Percentiles rank a stretch among this genome's conserved stretches.
Evolutionary conservation across 164 flowering plant species (phyloP).

Genomic region (Saururus chinensis): DNA sequence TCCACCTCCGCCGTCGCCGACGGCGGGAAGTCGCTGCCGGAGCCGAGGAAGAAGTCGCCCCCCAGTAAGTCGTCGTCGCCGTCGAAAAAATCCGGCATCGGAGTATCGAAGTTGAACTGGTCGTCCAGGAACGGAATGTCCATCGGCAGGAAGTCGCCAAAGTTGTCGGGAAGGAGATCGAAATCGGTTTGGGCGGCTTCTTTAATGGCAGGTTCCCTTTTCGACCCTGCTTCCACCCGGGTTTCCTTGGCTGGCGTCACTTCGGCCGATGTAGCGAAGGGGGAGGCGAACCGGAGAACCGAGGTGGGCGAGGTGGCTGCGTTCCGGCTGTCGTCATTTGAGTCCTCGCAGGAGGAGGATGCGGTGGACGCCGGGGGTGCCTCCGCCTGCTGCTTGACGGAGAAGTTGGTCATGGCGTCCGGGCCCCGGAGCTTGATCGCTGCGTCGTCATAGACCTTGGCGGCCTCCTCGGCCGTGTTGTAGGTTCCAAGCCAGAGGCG

Average conservation of each 20-base stretch:
- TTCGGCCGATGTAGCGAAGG: conserved; percentile 11
- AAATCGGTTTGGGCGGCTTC: conserved; percentile 4
- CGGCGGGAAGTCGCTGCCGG: conserved; percentile 9
- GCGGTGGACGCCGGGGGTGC: conserved; percentile 8
- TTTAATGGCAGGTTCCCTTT: conserved; percentile 2
- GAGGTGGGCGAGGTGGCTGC: conserved; percentile 53
- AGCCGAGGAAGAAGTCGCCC: conserved; percentile 17
- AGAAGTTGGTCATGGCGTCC: conserved; percentile 66
- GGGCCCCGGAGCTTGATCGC: conserved; percentile 81
- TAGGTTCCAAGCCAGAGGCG: conserved; percentile 87
- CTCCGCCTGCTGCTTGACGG: conserved; percentile 5
- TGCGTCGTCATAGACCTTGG: conserved; percentile 73
- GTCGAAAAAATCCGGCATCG: conserved; percentile 22
- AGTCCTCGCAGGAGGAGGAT: conserved; percentile 34
- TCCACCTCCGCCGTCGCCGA: conserved; percentile 19
- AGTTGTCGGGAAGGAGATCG: conserved; percentile 4
- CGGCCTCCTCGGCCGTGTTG: conserved; percentile 89
- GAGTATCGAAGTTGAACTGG: conserved; percentile 17
- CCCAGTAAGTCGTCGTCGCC: conserved; percentile 10
- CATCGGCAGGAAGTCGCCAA: conserved; percentile 16
- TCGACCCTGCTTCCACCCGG: neutral
- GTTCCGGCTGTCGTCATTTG: conserved; percentile 40
- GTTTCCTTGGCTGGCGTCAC: neutral
- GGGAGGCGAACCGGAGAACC: conserved; percentile 33
- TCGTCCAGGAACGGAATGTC: conserved; percentile 28